These are phyloP conservation scores for Botryosphaeria dothidea DNA, from an alignment of 2,329 filamentous ascomycete genomes.

Conservation along the genomic window DNA sequence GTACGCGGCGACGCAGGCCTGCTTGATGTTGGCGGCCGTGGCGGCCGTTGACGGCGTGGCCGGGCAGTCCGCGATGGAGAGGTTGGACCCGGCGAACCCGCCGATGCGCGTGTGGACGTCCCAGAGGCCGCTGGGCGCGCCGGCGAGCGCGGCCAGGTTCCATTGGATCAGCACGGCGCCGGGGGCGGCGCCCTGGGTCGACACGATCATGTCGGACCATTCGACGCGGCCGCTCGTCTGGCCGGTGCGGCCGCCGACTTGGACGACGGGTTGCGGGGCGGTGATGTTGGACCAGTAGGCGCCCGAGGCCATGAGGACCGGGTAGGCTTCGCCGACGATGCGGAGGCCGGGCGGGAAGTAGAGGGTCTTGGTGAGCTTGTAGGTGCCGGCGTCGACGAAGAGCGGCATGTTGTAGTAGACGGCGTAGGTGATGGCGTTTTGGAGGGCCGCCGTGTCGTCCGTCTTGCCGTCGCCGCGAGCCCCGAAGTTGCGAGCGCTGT, in stretches of 20 bases:
- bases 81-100: constrained; percentile 73
- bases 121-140: constrained; percentile 73
- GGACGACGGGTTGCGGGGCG: constrained; percentile 64
- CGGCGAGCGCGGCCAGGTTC: constrained; percentile 60
- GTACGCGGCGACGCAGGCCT: constrained; percentile 73
- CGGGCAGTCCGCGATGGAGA: constrained; percentile 74
- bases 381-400: constrained; percentile 60
- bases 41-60: constrained; percentile 69
- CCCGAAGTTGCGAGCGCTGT: constrained; percentile 38
- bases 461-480: constrained; percentile 77
- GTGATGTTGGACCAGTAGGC: constrained; percentile 48
- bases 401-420: constrained; percentile 55
- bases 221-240: constrained; percentile 64
- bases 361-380: constrained; percentile 56
- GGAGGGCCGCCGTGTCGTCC: constrained; percentile 80
- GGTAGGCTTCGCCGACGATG: constrained; percentile 83
- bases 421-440: constrained; percentile 68
- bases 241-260: constrained; percentile 58
- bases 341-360: constrained; percentile 68
- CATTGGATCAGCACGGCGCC: constrained; percentile 74
- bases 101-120: constrained; percentile 86
- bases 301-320: constrained; percentile 77
- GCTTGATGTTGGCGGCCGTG: constrained; percentile 50
- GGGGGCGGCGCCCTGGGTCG: constrained; percentile 64
- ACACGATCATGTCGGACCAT: constrained; percentile 71